Base-by-base conservation (phyloP, 805 yeast genomes). In the Yarrowia sp. region DNA sequence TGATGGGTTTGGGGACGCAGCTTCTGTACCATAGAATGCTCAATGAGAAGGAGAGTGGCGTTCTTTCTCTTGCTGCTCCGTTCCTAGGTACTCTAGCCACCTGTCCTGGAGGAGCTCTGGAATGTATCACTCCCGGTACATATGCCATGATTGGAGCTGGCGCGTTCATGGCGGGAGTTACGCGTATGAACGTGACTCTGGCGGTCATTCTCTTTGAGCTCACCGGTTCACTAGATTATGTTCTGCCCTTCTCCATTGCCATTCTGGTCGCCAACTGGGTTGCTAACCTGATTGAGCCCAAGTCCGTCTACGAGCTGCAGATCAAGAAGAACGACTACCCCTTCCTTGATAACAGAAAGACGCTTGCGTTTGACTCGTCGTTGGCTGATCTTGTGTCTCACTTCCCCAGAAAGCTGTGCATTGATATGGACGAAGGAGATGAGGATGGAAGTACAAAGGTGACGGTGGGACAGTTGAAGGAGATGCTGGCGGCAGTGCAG, bases 141-240 rank as follows among this genome's bases (percentile, higher is more conserved):
- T 95, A 93, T 74, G 97, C 99, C 0, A 90, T 93, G 71, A 79
- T 95, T 33, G 99, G 99, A 2, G 98, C 99, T 0, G 98, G 95
- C 0, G 96, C 98, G 5, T 89, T 96, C 1, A 79, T 95, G 65
- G 87, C 96, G 72, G 99, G 99, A 3, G 95, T 95, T 41, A 95
- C 98, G 8, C 92, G 95, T 71, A 79, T 95, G 69, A 90, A 97
- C 0, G 86, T 93, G 13, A 87, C 98, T 0, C 97, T 95, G 42
- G 98, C 92, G 0, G 90, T 95, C 11, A 89, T 95, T 47, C 89
- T 95, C 93, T 90, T 92, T 76, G 87, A 84, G 69, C 72, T 84
- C 38, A 84, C 87, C 0, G 83, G 85, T 22, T 80, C 84, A 13
- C 79, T 84, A 65, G 82, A 83, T 31, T 83, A 83, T 69, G 86